phyloP scores from a whole-genome alignment of 306 rosid species.

The Prosopis cineraria region DNA sequence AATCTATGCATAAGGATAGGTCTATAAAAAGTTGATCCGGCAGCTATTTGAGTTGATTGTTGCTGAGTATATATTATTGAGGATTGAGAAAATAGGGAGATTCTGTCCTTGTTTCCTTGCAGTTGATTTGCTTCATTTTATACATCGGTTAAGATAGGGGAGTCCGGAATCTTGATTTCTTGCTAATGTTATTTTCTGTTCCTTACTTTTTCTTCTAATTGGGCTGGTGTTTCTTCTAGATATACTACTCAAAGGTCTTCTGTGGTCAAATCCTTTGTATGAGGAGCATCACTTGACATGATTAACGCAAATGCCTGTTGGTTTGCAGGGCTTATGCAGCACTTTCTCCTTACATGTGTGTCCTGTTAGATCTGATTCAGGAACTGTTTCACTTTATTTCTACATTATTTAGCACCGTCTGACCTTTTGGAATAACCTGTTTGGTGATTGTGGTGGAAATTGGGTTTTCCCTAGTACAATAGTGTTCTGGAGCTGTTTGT shows the following conservation, averaged over 20 bases:
- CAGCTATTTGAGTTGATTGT: constrained; percentile 14
- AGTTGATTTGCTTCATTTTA: neutral
- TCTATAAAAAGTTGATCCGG: neutral
- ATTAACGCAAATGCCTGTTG: neutral
- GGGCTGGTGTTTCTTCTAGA: neutral
- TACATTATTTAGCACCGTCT: neutral
- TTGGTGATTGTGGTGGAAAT: neutral
- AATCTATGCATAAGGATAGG: neutral
- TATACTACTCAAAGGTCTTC: neutral
- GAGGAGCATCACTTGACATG: neutral
- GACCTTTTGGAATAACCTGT: neutral
- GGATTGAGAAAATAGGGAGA: neutral
- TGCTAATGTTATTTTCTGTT: neutral
- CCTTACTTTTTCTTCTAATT: neutral
- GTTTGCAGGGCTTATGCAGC: neutral
- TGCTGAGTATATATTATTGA: neutral
- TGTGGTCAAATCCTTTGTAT: neutral
- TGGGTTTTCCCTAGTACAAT: neutral
- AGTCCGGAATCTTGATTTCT: neutral
- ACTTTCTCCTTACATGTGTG: neutral
- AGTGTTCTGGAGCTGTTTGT: neutral
- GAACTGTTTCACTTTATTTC: neutral
- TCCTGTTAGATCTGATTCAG: neutral
- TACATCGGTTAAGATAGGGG: neutral
- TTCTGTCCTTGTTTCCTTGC: neutral